Evolutionary conservation across 306 rosid genomes (phyloP).

Genomic region (Castanea sativa): DNA sequence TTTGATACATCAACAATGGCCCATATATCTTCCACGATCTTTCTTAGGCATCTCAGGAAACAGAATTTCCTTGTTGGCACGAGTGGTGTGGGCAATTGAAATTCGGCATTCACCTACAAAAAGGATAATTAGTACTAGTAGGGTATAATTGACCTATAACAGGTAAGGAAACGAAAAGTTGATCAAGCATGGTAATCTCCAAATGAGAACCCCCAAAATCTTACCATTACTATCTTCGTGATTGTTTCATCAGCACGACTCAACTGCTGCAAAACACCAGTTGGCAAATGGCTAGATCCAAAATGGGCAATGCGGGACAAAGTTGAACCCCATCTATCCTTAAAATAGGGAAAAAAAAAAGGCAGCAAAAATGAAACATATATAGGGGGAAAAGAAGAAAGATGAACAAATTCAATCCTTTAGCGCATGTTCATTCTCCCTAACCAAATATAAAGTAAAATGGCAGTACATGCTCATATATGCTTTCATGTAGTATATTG

Average conservation of each 20-base stretch:
- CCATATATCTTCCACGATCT: neutral
- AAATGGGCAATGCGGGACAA: constrained; percentile 13
- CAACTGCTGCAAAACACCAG: neutral
- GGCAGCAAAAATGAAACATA: neutral
- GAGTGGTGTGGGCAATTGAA: constrained; percentile 23
- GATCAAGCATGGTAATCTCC: neutral
- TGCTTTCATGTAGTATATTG: neutral
- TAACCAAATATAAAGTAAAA: neutral
- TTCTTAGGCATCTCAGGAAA: constrained; percentile 18
- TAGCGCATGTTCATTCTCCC: neutral
- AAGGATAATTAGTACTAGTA: neutral
- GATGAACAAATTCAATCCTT: neutral
- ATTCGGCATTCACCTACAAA: constrained; percentile 26
- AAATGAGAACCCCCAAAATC: neutral
- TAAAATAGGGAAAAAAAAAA: no score
- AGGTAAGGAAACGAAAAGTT: neutral
- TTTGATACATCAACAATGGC: constrained; percentile 26
- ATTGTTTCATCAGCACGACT: neutral
- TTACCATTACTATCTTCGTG: neutral
- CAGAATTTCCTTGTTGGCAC: constrained; percentile 19
- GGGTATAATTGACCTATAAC: neutral
- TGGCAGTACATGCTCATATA: neutral
- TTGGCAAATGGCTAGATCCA: constrained; percentile 2
- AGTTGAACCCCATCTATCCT: constrained; percentile 19
- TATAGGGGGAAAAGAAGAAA: neutral